Evolutionary conservation across 2,329 filamentous ascomycete species (phyloP), one percentile per base, ranked within the genome.

Genomic region (Chaetomiaceae sp.): DNA sequence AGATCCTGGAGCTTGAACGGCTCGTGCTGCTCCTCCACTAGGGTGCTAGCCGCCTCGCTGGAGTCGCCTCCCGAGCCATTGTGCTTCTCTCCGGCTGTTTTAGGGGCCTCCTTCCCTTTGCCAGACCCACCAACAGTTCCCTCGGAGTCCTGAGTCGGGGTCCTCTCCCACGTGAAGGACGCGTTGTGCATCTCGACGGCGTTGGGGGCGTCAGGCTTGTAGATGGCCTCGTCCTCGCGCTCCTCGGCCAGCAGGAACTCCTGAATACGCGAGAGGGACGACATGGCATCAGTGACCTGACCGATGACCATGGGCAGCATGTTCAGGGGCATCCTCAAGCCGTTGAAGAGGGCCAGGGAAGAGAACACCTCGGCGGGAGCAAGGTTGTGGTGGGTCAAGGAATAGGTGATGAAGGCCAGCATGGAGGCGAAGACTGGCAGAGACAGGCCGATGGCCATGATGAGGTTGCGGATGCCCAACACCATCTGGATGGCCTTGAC

Each of bases 361-460:
- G 92, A 96, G 73, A 99, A 97, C 33, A 97, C 81, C 22, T 84
- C 77, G 0, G 91, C 89, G 0, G 94, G 85, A 1, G 82, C 75
- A 17, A 97, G 78, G 25, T 69, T 69, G 61, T 91, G 85, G 54
- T 87, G 76, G 1, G 83, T 79, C 34, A 85, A 71, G 1, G 83
- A 85, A 63, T 83, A 87, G 0, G 89, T 92, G 70, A 97, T 92
- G 69, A 97, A 97, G 0, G 92, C 83, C 37, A 97, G 70, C 90
- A 97, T 96, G 1, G 91, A 95, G 0, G 92, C 91, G 63, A 97
- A 96, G 49, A 95, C 88, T 6, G 94, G 92, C 65, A 96, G 80
- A 1, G 89, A 87, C 79, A 95, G 82, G 64, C 88, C 88, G 46
- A 94, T 77, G 12, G 89, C 87, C 69, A 91, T 87, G 72, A 96